Conservation (phyloP, 2,329 filamentous ascomycete species). For the Fusarium sterilihyphosum region DNA sequence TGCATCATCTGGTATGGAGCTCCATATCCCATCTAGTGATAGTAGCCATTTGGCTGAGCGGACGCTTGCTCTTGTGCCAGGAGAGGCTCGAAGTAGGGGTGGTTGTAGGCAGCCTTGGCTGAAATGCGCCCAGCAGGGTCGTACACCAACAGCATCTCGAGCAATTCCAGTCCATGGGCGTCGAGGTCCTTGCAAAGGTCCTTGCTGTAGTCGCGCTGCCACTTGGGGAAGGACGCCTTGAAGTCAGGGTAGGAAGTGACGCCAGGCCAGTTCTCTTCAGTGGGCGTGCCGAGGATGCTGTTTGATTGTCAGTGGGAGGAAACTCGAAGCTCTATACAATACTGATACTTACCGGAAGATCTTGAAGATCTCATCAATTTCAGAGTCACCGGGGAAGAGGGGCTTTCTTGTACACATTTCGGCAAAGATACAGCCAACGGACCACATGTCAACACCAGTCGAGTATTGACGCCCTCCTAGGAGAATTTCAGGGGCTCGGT, state of each 20-base stretch:
- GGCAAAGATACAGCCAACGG: conserved; percentile 91
- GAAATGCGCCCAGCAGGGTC: conserved; percentile 89
- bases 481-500: conserved; percentile 89
- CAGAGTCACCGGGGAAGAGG: conserved; percentile 90
- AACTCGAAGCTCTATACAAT: background rate
- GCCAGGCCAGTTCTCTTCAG: conserved; percentile 85
- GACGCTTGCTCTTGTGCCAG: conserved; percentile 44
- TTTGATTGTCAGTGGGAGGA: conserved; percentile 11
- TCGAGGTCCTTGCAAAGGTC: conserved; percentile 79
- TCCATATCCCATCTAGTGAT: conserved; percentile 47
- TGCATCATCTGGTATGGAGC: conserved; percentile 37
- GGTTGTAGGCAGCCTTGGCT: conserved; percentile 85
- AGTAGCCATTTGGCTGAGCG: conserved; percentile 49
- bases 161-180: conserved; percentile 73
- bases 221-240: conserved; percentile 92
- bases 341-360: conserved; percentile 73
- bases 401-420: conserved; percentile 97
- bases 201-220: conserved; percentile 75
- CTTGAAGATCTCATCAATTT: conserved; percentile 58
- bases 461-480: conserved; percentile 92
- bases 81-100: conserved; percentile 78
- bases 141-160: conserved; percentile 80
- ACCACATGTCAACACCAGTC: conserved; percentile 97
- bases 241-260: conserved; percentile 96
- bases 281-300: conserved; percentile 83